Conservation (phyloP, 768 basidiomycete species). For the Trametes villosa region DNA sequence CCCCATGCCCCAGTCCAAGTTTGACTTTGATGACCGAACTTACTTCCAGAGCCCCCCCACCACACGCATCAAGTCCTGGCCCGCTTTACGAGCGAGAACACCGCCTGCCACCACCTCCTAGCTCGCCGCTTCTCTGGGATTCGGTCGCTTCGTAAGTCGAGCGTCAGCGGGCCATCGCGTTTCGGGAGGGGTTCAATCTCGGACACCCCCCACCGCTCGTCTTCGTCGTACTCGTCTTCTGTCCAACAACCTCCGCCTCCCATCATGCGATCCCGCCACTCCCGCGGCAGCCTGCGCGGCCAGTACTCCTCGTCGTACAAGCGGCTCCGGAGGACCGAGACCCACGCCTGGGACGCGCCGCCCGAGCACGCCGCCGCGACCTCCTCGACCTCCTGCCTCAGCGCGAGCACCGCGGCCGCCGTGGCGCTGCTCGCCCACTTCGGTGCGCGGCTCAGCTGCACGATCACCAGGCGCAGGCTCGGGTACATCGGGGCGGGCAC, state of each 20-base stretch:
- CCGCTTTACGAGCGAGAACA: not conserved
- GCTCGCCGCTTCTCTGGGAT: not conserved
- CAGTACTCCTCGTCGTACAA: constrained; percentile 8
- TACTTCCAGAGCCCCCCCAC: not conserved
- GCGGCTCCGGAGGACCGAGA: constrained; percentile 2
- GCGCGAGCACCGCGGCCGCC: not conserved
- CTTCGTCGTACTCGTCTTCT: constrained; percentile 12
- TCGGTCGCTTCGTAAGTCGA: not conserved
- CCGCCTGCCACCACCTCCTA: not conserved
- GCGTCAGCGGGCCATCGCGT: not conserved
- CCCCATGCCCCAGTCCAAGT: no score
- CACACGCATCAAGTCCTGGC: not conserved
- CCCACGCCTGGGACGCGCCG: not conserved
- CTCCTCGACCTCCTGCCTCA: constrained; percentile 4
- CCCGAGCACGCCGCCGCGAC: not conserved
- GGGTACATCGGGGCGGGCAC: not conserved
- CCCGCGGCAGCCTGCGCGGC: constrained; percentile 6
- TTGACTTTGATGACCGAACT: not conserved
- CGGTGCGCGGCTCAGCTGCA: constrained; percentile 13
- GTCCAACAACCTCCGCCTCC: constrained; percentile 16
- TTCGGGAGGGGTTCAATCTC: not conserved
- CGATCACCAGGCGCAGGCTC: constrained; percentile 4
- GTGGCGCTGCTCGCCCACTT: not conserved
- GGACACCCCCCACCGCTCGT: not conserved
- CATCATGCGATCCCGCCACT: constrained; percentile 17